Conservation (phyloP, 441 rosid species). For the Syzygium malaccense region DNA sequence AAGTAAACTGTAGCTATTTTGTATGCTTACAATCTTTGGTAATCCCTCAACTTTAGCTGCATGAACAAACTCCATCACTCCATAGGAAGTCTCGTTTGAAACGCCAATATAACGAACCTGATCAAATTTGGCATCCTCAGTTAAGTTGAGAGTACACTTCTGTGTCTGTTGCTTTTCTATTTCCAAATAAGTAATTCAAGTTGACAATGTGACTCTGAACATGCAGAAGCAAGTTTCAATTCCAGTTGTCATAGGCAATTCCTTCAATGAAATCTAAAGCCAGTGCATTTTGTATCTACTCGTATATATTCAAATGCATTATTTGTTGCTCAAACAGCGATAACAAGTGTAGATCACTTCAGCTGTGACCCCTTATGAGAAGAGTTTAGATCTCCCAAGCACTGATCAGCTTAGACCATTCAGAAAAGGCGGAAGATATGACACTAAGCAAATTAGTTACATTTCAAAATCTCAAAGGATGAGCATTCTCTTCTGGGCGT, state of each 20-base stretch:
- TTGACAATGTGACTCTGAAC: background rate
- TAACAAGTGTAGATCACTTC: background rate
- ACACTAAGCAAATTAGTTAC: background rate
- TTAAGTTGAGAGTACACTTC: background rate
- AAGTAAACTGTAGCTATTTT: conserved; percentile 77
- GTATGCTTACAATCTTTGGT: conserved; percentile 88
- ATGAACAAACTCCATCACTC: conserved; percentile 92
- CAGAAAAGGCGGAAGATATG: background rate
- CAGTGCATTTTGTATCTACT: background rate
- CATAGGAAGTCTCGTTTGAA: conserved; percentile 88
- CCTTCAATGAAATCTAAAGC: background rate
- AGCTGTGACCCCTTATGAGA: background rate
- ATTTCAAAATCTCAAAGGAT: background rate
- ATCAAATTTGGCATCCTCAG: conserved; percentile 3
- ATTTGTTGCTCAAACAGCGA: background rate
- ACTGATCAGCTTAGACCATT: background rate
- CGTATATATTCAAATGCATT: background rate
- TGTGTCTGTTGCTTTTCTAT: background rate
- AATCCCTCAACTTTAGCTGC: conserved; percentile 81
- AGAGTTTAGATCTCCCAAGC: background rate
- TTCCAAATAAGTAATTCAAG: background rate
- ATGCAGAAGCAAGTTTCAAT: background rate
- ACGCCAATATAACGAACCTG: conserved; percentile 87
- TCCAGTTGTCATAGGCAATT: background rate
- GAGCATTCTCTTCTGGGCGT: background rate